Percentiles rank a stretch among this genome's conserved stretches.
phyloP scores from a whole-genome alignment of 306 rosid genomes.

The Sicyos edulis region DNA sequence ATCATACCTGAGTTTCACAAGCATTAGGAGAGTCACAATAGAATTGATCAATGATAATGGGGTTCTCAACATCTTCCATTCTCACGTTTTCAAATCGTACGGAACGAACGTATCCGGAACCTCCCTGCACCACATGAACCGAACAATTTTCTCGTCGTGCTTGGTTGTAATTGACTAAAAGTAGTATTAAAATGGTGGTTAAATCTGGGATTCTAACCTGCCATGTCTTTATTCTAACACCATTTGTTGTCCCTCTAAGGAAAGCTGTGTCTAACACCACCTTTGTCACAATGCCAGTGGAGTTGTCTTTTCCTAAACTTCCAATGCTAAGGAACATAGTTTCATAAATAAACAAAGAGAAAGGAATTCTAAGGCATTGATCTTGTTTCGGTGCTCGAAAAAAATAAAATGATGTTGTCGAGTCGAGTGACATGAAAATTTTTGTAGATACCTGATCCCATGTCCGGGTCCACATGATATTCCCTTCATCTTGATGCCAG shows the following conservation, averaged over 20 bases:
- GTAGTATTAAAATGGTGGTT: background rate
- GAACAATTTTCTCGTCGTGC: background rate
- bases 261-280: conserved; percentile 84
- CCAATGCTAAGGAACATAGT: conserved; percentile 57
- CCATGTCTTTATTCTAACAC: conserved; percentile 95
- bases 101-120: conserved; percentile 81
- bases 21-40: conserved; percentile 81
- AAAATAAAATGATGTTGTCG: background rate
- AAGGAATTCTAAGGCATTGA: background rate
- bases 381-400: background rate
- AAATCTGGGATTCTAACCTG: conserved; percentile 47
- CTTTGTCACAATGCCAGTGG: conserved; percentile 67
- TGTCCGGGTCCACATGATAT: conserved; percentile 95
- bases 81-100: conserved; percentile 79
- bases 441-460: conserved; percentile 72
- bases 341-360: conserved; percentile 3
- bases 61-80: conserved; percentile 75
- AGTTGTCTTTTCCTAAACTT: conserved; percentile 89
- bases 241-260: conserved; percentile 55
- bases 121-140: conserved; percentile 51
- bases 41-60: conserved; percentile 91
- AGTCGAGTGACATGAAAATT: background rate
- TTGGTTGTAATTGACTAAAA: background rate
- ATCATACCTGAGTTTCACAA: conserved; percentile 72
- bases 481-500: conserved; percentile 84